phyloP scores from a whole-genome alignment of 2,329 filamentous ascomycete species.

The Sclerotinia sclerotiorum region DNA sequence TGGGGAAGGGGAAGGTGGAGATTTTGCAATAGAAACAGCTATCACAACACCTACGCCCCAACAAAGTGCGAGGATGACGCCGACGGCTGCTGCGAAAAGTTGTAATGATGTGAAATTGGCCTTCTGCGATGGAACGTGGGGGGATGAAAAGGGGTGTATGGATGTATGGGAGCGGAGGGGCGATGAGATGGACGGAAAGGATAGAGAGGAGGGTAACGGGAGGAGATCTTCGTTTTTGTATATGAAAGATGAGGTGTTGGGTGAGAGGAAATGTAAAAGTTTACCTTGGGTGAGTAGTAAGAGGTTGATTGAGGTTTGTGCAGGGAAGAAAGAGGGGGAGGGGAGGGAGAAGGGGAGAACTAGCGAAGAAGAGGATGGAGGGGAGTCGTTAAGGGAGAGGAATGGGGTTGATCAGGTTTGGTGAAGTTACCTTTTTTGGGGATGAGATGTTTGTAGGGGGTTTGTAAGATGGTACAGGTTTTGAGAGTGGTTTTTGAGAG shows the following conservation, averaged over 20 bases:
- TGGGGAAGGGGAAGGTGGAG: neutral
- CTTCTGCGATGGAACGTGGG: neutral
- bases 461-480: neutral
- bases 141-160: no score
- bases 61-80: neutral
- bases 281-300: neutral
- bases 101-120: neutral
- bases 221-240: neutral
- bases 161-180: neutral
- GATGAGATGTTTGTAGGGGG: neutral
- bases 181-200: neutral
- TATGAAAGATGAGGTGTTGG: neutral
- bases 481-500: no score
- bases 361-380: no score
- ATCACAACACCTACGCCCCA: slow-evolving; percentile 2
- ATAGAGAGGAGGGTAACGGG: neutral
- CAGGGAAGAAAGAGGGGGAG: neutral
- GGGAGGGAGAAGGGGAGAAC: neutral
- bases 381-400: neutral
- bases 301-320: neutral
- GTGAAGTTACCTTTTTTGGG: neutral
- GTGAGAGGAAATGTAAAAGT: slow-evolving; percentile 2
- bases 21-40: neutral
- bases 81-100: neutral
- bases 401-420: slow-evolving; percentile 4